These are phyloP conservation scores for Naematelia aurantialba DNA, from an alignment of 768 basidiomycete species.

Conservation along the genomic window DNA sequence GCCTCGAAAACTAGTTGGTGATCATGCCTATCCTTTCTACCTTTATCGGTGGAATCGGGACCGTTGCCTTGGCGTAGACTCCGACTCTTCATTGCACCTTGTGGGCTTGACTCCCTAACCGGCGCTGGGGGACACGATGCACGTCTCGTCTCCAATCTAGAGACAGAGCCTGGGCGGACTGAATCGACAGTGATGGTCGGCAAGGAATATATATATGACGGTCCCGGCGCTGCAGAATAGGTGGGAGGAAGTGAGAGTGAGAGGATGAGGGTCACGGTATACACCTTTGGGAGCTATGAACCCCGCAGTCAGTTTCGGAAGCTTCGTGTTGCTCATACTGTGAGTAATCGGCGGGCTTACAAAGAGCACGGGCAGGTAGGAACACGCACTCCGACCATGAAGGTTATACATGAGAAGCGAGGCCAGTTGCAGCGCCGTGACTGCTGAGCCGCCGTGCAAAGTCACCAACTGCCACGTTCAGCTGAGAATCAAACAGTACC, in stretches of 20 bases:
- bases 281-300: constrained; percentile 32
- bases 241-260: constrained; percentile 17
- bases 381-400: constrained; percentile 9
- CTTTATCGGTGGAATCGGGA: too few relatives aligned
- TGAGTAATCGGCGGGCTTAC: too few relatives aligned
- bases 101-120: too few relatives aligned
- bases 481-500: neutral
- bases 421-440: constrained; percentile 24
- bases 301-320: neutral
- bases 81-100: too few relatives aligned
- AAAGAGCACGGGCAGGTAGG: constrained; percentile 29
- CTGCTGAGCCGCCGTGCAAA: constrained; percentile 32
- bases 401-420: constrained; percentile 22
- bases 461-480: constrained; percentile 27
- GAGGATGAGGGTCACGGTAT: constrained; percentile 38
- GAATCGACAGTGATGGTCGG: constrained; percentile 5
- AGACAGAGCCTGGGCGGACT: neutral
- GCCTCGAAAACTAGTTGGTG: too few relatives aligned
- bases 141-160: neutral
- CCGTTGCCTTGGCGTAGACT: too few relatives aligned
- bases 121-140: neutral
- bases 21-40: too few relatives aligned
- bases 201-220: constrained; percentile 7
- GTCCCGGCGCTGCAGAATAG: neutral
- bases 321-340: too few relatives aligned